phyloP scores from a whole-genome alignment of 345 rosid species.

The Syzygium grande region DNA sequence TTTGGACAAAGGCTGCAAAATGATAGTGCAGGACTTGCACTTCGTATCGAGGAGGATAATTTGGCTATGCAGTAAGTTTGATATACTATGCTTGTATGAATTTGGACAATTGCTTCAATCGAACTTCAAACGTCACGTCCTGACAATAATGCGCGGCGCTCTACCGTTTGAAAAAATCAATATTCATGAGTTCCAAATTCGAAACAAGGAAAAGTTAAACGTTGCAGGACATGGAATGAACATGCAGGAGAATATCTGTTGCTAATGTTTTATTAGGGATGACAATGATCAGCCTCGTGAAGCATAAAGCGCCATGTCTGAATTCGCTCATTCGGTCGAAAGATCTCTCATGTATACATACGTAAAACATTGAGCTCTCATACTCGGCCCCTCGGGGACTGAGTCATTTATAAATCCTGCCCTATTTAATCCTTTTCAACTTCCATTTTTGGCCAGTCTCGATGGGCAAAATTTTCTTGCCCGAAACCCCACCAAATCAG shows the following conservation, averaged over 20 bases:
- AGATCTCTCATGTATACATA: not conserved
- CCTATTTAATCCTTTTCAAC: not conserved
- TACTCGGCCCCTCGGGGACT: not conserved
- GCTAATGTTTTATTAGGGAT: not conserved
- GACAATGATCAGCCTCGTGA: not conserved
- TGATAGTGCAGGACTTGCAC: not conserved
- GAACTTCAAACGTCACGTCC: not conserved
- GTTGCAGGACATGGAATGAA: not conserved
- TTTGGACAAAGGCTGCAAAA: not conserved
- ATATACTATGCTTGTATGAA: not conserved
- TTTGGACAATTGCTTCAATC: not conserved
- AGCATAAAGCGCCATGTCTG: not conserved
- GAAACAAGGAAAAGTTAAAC: not conserved
- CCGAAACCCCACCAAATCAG: not conserved
- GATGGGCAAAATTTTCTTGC: not conserved
- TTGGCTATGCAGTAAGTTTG: not conserved
- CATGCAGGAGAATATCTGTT: not conserved
- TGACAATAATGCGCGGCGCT: rapidly evolving
- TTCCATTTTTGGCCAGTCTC: not conserved
- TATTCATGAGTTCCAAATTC: not conserved
- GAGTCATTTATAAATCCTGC: not conserved
- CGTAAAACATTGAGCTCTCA: not conserved
- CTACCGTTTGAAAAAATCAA: not conserved
- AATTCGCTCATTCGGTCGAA: not conserved
- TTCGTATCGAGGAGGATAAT: not conserved